Evolutionary conservation across 2,329 filamentous ascomycete species (phyloP).

Genomic region (Aureobasidium namibiae): DNA sequence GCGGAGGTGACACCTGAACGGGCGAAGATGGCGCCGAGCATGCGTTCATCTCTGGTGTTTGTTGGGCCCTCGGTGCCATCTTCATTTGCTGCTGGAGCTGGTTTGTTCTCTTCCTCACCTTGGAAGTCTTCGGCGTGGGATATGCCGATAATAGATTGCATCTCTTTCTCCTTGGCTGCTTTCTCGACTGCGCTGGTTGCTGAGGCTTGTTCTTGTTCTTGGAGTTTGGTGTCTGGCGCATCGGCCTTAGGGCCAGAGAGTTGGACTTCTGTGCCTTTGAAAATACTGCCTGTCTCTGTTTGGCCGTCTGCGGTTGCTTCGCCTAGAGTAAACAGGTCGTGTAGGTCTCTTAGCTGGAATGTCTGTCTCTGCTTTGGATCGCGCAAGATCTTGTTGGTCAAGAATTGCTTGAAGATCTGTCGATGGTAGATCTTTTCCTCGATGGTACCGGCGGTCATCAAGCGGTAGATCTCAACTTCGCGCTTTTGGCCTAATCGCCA

Average conservation of each 20-base stretch:
- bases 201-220: background rate
- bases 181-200: background rate
- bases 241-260: conserved; percentile 33
- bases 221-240: conserved; percentile 9
- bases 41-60: conserved; percentile 43
- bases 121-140: conserved; percentile 37
- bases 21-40: conserved; percentile 85
- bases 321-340: conserved; percentile 81
- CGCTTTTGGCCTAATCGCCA: conserved; percentile 94
- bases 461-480: conserved; percentile 88
- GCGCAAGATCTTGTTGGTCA: conserved; percentile 91
- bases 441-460: conserved; percentile 98
- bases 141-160: conserved; percentile 32
- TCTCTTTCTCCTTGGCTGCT: conserved; percentile 1
- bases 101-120: conserved; percentile 22
- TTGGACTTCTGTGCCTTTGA: conserved; percentile 76
- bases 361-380: conserved; percentile 90
- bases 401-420: conserved; percentile 96
- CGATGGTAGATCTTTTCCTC: conserved; percentile 99
- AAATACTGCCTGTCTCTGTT: conserved; percentile 78
- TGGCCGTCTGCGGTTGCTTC: conserved; percentile 54
- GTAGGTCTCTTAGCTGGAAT: conserved; percentile 81
- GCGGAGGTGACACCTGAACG: conserved; percentile 81
- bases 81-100: background rate
- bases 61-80: conserved; percentile 15